Conservation (phyloP, 352 stramenopile species). For the Phytophthora hybrid region DNA sequence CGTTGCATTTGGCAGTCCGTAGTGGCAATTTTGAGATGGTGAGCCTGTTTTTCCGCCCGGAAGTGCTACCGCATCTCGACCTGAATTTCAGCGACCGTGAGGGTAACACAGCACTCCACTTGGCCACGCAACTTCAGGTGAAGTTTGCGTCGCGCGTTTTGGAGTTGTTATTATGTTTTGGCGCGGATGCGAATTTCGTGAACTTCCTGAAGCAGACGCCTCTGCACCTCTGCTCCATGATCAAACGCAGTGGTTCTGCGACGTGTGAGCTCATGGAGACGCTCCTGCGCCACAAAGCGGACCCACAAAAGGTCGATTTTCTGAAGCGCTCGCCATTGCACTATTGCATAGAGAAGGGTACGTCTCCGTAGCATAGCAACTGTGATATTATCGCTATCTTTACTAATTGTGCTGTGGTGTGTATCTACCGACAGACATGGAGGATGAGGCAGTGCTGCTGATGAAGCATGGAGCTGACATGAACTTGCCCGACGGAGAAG, state of each 20-base stretch:
- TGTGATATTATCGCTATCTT: neutral
- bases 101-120: constrained; percentile 75
- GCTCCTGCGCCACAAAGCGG: constrained; percentile 63
- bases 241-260: constrained; percentile 56
- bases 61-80: constrained; percentile 75
- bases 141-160: constrained; percentile 71
- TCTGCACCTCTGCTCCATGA: constrained; percentile 78
- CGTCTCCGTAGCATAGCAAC: neutral
- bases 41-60: constrained; percentile 79
- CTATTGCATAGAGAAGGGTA: constrained; percentile 83
- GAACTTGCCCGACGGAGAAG: constrained; percentile 72
- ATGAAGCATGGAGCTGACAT: constrained; percentile 76
- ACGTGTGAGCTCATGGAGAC: constrained; percentile 67
- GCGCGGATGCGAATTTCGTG: constrained; percentile 61
- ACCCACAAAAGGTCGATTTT: constrained; percentile 65
- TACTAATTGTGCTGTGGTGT: constrained; percentile 12
- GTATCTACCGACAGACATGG: constrained; percentile 49
- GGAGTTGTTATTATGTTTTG: constrained; percentile 76
- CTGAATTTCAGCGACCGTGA: constrained; percentile 73
- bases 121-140: constrained; percentile 67
- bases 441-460: constrained; percentile 65
- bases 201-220: constrained; percentile 83
- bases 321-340: constrained; percentile 81
- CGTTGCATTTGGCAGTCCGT: constrained; percentile 69
- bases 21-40: constrained; percentile 68